A percentile compares a stretch with the other conserved stretches of the same genome.
phyloP scores from a whole-genome alignment of 148 eudicot genomes.

The Rhododendron molle region DNA sequence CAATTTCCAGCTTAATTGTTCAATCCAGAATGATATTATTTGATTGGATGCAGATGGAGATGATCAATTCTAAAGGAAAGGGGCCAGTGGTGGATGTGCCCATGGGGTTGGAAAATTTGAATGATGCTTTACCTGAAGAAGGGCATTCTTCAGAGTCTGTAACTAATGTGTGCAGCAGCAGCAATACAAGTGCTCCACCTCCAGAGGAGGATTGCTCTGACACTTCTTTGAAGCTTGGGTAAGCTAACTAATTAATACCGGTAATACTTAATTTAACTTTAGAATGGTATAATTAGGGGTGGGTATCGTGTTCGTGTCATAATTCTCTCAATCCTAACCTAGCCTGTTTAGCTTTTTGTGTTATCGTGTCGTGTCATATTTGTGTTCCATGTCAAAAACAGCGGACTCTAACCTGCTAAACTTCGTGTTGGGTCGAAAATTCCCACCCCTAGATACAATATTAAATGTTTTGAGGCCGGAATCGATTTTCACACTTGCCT shows the following conservation, averaged over 20 bases:
- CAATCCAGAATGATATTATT: background rate
- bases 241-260: conserved; percentile 4
- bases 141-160: conserved; percentile 51
- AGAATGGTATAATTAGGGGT: background rate
- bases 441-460: too few species aligned
- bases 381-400: too few species aligned
- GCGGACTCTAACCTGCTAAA: too few species aligned
- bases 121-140: conserved; percentile 18
- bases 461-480: too few species aligned
- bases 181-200: conserved; percentile 33
- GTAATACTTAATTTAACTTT: background rate
- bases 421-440: too few species aligned
- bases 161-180: conserved; percentile 23
- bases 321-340: too few species aligned
- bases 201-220: conserved; percentile 50
- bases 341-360: too few species aligned
- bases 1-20: background rate
- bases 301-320: too few species aligned
- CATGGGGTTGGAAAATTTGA: conserved; percentile 2
- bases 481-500: too few species aligned
- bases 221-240: conserved; percentile 54
- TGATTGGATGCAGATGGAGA: conserved; percentile 27
- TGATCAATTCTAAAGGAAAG: conserved; percentile 24
- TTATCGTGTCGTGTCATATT: too few species aligned
- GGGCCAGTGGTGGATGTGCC: background rate